These are phyloP conservation scores for Backusella mclennaniae DNA, from an alignment of 192 early-diverging fungal species.

Conservation along the genomic window DNA sequence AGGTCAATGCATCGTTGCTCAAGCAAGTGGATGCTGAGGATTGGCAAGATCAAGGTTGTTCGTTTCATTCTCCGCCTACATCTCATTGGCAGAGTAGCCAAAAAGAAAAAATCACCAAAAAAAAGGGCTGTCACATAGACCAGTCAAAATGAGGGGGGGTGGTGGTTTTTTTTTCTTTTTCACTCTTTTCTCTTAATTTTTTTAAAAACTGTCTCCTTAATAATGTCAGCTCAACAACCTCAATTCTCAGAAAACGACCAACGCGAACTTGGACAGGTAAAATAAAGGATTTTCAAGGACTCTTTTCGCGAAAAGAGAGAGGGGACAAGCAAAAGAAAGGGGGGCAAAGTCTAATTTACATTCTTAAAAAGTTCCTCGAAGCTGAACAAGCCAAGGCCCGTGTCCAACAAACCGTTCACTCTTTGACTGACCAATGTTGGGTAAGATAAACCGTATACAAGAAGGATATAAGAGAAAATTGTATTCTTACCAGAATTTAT, in stretches of 20 bases:
- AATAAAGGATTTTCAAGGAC: neutral
- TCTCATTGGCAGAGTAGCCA: neutral
- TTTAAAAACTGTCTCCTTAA: neutral
- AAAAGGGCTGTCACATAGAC: constrained; percentile 1
- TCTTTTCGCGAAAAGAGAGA: neutral
- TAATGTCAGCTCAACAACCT: constrained; percentile 28
- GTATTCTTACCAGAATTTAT: neutral
- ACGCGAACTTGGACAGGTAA: constrained; percentile 35
- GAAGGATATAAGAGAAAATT: neutral
- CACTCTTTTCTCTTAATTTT: neutral
- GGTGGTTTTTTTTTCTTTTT: neutral
- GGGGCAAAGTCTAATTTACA: neutral
- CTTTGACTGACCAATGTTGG: constrained; percentile 52
- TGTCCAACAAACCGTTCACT: constrained; percentile 40
- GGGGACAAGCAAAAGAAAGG: too few species aligned
- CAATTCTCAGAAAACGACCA: constrained; percentile 39
- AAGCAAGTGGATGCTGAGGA: too few species aligned
- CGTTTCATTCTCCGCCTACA: neutral
- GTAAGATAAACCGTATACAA: constrained; percentile 29
- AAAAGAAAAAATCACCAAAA: neutral
- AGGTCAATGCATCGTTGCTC: neutral
- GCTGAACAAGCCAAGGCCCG: constrained; percentile 39
- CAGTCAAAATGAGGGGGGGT: constrained; percentile 5
- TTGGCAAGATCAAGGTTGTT: neutral
- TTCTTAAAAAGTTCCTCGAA: constrained; percentile 28